These are phyloP conservation scores for Candida chilensis DNA, from an alignment of 805 yeast species.

Conservation along the genomic window DNA sequence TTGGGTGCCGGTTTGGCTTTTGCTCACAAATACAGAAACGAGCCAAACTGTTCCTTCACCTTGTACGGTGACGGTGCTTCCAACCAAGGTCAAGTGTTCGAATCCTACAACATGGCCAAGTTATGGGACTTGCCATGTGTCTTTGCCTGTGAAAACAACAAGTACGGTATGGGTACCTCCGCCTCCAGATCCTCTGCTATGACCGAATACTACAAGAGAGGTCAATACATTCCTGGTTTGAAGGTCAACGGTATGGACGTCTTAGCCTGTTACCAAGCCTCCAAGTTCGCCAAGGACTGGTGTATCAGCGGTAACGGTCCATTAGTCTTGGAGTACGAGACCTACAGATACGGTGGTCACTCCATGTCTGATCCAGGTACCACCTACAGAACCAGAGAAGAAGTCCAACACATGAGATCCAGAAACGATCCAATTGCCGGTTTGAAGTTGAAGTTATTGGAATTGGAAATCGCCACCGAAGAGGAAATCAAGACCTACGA, in stretches of 20 bases:
- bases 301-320: slow-evolving; percentile 91
- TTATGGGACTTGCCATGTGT: slow-evolving; percentile 94
- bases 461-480: slow-evolving; percentile 81
- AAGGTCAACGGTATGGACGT: slow-evolving; percentile 99
- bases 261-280: slow-evolving; percentile 89
- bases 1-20: slow-evolving; percentile 98
- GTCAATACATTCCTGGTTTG: slow-evolving; percentile 98
- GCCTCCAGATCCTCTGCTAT: slow-evolving; percentile 95
- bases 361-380: slow-evolving; percentile 99
- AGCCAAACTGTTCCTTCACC: slow-evolving; percentile 71
- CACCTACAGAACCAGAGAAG: slow-evolving; percentile 99
- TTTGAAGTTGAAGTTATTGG: slow-evolving; percentile 78
- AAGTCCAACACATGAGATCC: slow-evolving; percentile 98
- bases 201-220: slow-evolving; percentile 97
- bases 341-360: slow-evolving; percentile 99
- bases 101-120: slow-evolving; percentile 97
- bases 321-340: slow-evolving; percentile 90
- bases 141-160: slow-evolving; percentile 97
- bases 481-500: slow-evolving; percentile 91
- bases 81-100: slow-evolving; percentile 98
- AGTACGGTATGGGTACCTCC: slow-evolving; percentile 99
- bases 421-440: slow-evolving; percentile 98
- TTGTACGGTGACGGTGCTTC: slow-evolving; percentile 99
- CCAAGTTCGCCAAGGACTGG: slow-evolving; percentile 97
- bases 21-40: slow-evolving; percentile 90